Conservation (phyloP, 2,329 filamentous ascomycete species). For the Exophiala viscosa region DNA sequence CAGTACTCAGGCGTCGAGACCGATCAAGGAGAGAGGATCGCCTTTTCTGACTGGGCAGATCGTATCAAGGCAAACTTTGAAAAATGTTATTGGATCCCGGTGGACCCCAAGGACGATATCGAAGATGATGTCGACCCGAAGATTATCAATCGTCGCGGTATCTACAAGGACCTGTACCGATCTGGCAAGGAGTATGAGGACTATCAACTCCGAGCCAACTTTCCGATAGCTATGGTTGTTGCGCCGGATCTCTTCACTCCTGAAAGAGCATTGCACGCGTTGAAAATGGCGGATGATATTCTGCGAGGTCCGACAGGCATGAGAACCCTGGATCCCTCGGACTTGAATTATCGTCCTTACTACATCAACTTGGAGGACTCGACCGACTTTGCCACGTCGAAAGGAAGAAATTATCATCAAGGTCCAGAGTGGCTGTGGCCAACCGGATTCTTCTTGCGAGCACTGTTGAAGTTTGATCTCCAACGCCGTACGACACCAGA, state of each 20-base stretch:
- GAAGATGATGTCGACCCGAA: conserved; percentile 81
- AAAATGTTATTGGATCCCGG: conserved; percentile 81
- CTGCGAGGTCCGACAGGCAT: conserved; percentile 88
- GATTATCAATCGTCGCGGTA: conserved; percentile 83
- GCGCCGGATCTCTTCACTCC: conserved; percentile 82
- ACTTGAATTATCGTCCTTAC: conserved; percentile 89
- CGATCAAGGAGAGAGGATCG: conserved; percentile 59
- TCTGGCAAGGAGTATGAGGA: conserved; percentile 96
- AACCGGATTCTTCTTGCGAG: conserved; percentile 89
- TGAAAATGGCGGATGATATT: conserved; percentile 73
- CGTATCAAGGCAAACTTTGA: conserved; percentile 85
- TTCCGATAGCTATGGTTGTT: conserved; percentile 91
- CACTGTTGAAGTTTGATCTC: conserved; percentile 85
- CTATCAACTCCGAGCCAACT: conserved; percentile 93
- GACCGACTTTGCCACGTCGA: conserved; percentile 82
- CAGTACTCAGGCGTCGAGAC: conserved; percentile 69
- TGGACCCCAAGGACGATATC: conserved; percentile 55
- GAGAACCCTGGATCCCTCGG: conserved; percentile 88
- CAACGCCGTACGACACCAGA: conserved; percentile 62
- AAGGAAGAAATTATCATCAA: conserved; percentile 96
- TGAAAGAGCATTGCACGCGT: conserved; percentile 71
- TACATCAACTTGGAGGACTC: conserved; percentile 96
- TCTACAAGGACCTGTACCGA: conserved; percentile 96
- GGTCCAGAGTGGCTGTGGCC: conserved; percentile 99
- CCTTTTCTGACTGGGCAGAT: conserved; percentile 73